phyloP scores from a whole-genome alignment of 2,329 filamentous ascomycete genomes.

The Sporothrix inflata region DNA sequence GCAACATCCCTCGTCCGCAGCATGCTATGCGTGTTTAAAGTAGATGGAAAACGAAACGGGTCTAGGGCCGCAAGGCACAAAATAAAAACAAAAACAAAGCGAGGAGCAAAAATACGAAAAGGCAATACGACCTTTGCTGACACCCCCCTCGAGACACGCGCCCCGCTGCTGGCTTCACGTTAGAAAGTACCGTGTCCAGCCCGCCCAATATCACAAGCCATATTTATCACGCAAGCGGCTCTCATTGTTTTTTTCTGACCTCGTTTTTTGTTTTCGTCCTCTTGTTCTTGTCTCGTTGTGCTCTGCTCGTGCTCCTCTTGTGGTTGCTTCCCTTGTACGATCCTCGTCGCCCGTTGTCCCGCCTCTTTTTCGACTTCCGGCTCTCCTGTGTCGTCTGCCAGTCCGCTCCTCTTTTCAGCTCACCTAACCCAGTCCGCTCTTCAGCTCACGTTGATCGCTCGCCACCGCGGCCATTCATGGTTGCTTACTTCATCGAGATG shows the following conservation, averaged over 20 bases:
- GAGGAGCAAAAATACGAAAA: not conserved
- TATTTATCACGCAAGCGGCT: not conserved
- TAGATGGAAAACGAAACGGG: not conserved
- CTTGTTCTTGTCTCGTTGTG: not conserved
- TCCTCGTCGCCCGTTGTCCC: not conserved
- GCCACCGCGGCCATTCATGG: not conserved
- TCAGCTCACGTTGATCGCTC: not conserved
- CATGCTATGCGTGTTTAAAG: not conserved
- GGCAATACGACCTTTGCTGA: not conserved
- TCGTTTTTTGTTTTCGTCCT: not conserved
- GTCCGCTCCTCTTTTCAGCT: not conserved
- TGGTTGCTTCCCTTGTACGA: not conserved
- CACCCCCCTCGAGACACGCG: not conserved
- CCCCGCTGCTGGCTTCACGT: not conserved
- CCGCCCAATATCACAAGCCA: not conserved
- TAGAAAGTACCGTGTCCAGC: not conserved
- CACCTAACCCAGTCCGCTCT: not conserved
- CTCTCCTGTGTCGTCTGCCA: not conserved
- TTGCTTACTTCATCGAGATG: constrained; percentile 1
- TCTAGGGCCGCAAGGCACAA: not conserved
- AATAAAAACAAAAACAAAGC: not conserved
- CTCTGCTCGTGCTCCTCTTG: not conserved
- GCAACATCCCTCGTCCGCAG: not conserved
- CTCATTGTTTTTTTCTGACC: not conserved
- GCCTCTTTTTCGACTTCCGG: too few relatives aligned